A percentile compares a stretch with the other conserved stretches of the same genome.
Conservation (phyloP, 257 asterid genomes). For the Paraleonurus japonicus region DNA sequence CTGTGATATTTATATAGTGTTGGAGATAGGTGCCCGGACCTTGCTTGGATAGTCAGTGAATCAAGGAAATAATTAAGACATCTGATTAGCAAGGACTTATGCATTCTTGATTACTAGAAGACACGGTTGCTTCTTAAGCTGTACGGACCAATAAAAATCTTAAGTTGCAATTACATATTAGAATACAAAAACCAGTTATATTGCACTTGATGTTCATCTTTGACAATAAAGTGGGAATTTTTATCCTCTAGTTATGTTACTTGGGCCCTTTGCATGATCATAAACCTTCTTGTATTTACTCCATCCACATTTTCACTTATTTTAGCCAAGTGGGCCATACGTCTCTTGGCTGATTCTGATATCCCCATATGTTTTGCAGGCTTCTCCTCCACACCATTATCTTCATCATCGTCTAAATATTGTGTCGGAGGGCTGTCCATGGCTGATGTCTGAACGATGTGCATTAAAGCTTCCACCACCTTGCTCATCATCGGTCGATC, state of each 20-base stretch:
- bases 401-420: conserved; percentile 33
- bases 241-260: conserved; percentile 29
- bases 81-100: neutral
- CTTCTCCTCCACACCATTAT: conserved; percentile 36
- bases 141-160: neutral
- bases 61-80: neutral
- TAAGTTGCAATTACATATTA: neutral
- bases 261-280: conserved; percentile 72
- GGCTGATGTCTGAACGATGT: conserved; percentile 36
- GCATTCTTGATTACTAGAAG: neutral
- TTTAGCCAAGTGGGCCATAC: conserved; percentile 73
- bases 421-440: conserved; percentile 37
- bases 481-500: conserved; percentile 83
- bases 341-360: conserved; percentile 52
- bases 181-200: neutral
- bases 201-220: neutral
- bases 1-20: neutral
- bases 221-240: neutral
- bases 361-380: conserved; percentile 31
- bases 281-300: conserved; percentile 45
- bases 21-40: neutral
- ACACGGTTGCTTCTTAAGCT: neutral
- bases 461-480: conserved; percentile 68
- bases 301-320: conserved; percentile 70
- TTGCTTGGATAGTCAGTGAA: neutral